These are phyloP conservation scores for Pleurotus tuber-regium DNA, from an alignment of 768 basidiomycete genomes.

Conservation along the genomic window DNA sequence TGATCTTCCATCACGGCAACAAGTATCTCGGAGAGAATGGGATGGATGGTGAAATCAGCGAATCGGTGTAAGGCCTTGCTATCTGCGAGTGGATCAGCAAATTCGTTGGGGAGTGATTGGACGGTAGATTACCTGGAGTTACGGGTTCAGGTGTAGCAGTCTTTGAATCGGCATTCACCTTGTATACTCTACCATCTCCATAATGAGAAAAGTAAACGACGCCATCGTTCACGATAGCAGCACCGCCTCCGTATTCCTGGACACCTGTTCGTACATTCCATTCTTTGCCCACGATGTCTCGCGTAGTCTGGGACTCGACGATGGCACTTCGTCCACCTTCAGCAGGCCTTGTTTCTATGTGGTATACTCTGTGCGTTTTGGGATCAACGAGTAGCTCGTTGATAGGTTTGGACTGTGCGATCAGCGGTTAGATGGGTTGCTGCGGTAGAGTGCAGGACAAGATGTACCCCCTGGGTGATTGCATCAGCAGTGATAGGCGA, in stretches of 20 bases:
- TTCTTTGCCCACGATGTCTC: conserved; percentile 47
- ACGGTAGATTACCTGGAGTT: conserved; percentile 43
- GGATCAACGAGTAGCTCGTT: conserved; percentile 15
- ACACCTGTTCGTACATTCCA: conserved; percentile 59
- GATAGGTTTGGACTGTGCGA: conserved; percentile 12
- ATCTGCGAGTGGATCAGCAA: conserved; percentile 20
- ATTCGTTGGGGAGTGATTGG: not conserved
- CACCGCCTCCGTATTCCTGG: conserved; percentile 71
- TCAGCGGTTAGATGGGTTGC: conserved; percentile 14
- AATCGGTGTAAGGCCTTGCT: conserved; percentile 42
- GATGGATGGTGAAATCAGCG: conserved; percentile 54
- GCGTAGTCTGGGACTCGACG: conserved; percentile 35
- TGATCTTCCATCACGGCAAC: conserved; percentile 62
- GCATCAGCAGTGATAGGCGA: conserved; percentile 49
- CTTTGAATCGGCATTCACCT: conserved; percentile 20
- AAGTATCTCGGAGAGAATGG: conserved; percentile 39
- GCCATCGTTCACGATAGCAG: conserved; percentile 49
- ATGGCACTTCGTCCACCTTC: conserved; percentile 33
- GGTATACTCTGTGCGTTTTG: conserved; percentile 10
- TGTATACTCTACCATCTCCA: conserved; percentile 52
- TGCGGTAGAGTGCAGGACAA: not conserved
- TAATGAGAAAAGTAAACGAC: conserved; percentile 60
- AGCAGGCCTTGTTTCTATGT: conserved; percentile 15
- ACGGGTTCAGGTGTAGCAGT: conserved; percentile 37
- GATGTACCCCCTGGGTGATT: conserved; percentile 40